Evolutionary conservation across 805 yeast genomes (phyloP).

Genomic region (Monosporozyma unispora): DNA sequence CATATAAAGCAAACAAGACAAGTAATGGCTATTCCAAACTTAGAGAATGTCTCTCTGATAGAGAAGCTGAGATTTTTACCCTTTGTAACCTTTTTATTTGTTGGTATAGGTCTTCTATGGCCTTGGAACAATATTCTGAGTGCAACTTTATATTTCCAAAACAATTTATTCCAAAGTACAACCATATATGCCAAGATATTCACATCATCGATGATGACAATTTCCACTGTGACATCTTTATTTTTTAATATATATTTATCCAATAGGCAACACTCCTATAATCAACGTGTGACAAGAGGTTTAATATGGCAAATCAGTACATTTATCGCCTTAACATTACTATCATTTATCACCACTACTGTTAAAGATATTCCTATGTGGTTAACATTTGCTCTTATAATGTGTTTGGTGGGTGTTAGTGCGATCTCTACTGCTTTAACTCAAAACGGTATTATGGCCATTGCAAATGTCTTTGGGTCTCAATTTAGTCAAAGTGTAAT

Average conservation of each 20-base stretch:
- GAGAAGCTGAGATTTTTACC: constrained; percentile 16
- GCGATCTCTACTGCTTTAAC: constrained; percentile 72
- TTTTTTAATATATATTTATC: constrained; percentile 53
- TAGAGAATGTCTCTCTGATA: constrained; percentile 8
- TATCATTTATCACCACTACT: constrained; percentile 16
- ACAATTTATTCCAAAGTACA: constrained; percentile 41
- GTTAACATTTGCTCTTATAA: constrained; percentile 39
- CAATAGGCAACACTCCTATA: constrained; percentile 50
- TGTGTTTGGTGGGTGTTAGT: constrained; percentile 55
- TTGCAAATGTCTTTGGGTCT: constrained; percentile 67
- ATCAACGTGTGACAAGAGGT: constrained; percentile 51
- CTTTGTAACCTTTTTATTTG: constrained; percentile 52
- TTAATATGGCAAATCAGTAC: constrained; percentile 45
- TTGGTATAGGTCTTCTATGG: constrained; percentile 83
- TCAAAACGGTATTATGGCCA: constrained; percentile 86
- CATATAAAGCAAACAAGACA: too few relatives aligned
- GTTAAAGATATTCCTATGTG: constrained; percentile 7
- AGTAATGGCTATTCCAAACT: not conserved
- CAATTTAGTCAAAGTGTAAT: constrained; percentile 80
- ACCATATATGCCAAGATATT: constrained; percentile 49
- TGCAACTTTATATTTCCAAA: constrained; percentile 73
- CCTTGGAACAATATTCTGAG: constrained; percentile 93
- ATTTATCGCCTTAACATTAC: constrained; percentile 46
- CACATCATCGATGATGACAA: constrained; percentile 81
- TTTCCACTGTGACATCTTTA: constrained; percentile 64